These are phyloP conservation scores for Ophiostoma sp. DNA, from an alignment of 2,329 filamentous ascomycete species.

Conservation along the genomic window DNA sequence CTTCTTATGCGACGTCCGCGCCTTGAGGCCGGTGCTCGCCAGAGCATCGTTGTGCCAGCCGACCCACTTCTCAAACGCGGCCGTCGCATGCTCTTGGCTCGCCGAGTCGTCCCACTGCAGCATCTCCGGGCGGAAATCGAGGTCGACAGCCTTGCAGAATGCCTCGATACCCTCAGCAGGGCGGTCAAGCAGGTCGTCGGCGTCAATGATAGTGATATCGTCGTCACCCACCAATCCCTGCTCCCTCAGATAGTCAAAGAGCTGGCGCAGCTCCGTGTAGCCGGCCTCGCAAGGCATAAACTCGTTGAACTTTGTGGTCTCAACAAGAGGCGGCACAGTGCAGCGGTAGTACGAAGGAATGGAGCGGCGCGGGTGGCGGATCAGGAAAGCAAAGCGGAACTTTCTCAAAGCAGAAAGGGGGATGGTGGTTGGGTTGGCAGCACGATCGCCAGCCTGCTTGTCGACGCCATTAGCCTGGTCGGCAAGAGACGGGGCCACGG, in stretches of 20 bases:
- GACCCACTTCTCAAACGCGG: conserved; percentile 92
- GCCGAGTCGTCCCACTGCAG: conserved; percentile 79
- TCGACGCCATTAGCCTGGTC: conserved; percentile 34
- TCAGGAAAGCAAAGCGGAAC: conserved; percentile 95
- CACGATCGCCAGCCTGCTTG: conserved; percentile 48
- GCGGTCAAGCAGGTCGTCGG: conserved; percentile 88
- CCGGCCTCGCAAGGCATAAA: conserved; percentile 89
- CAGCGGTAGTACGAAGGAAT: conserved; percentile 95
- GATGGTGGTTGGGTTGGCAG: conserved; percentile 79
- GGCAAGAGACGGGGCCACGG: conserved; percentile 77
- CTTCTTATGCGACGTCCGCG: conserved; percentile 60
- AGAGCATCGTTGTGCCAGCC: conserved; percentile 97
- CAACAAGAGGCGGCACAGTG: conserved; percentile 81
- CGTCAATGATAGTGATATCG: conserved; percentile 84
- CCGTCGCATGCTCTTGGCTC: conserved; percentile 65
- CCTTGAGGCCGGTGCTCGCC: conserved; percentile 72
- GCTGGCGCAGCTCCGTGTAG: conserved; percentile 79
- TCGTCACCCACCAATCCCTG: conserved; percentile 68
- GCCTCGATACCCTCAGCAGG: conserved; percentile 72
- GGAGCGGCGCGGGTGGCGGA: conserved; percentile 88
- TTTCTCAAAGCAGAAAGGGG: conserved; percentile 70
- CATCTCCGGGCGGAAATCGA: conserved; percentile 77
- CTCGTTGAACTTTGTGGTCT: conserved; percentile 79
- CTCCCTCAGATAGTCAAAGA: conserved; percentile 81
- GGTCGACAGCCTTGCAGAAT: conserved; percentile 79